Evolutionary conservation across 371 early-diverging fungal genomes (phyloP), one percentile per base, ranked within the genome.

Genomic region (Mucor mucedo): DNA sequence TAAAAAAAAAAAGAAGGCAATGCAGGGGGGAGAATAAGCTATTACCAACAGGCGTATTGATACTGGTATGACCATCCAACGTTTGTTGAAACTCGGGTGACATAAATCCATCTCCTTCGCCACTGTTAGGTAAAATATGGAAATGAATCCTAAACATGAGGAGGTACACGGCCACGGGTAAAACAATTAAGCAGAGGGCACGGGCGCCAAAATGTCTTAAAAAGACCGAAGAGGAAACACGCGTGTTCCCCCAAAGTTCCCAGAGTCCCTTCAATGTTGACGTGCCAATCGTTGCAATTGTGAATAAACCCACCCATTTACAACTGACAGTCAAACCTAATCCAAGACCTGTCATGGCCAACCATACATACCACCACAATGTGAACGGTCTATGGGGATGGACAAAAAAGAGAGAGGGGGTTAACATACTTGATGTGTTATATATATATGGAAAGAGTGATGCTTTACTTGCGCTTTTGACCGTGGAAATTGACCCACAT

Each of bases 61-160:
- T 74, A 78, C 89, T 80, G 2, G 83, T 79, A 74, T 90, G 95
- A 41, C 95, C 96, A 8, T 79, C 73, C 7, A 98, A 78, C 33
- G 93, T 91, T 61, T 91, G 90, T 68, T 98, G 98, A 82, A 98
- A 98, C 59, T 84, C 83, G n/a, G 94, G 86, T 50, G 89, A 88
- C 93, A 97, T 97, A 76, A 96, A 98, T 3, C 87, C 91, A 72
- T 98, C 98, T 21, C 99, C 99, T 16, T 98, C 90, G 3, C 99
- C 99, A 63, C 89, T 89, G 55, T 88, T 87, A 0, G 79, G 86
- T 33, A 93, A 72, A 5, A 94, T 82, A 21, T 77, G 76, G 65
- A 98, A 99, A 73, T 99, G 99, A 39, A 98, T 81, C 48, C 83
- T 80, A 77, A 97, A 99, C 76, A 91, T 84, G 44, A 89, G 71